These are phyloP conservation scores for Mallotus japonicus DNA, from an alignment of 441 rosid species.

Conservation along the genomic window DNA sequence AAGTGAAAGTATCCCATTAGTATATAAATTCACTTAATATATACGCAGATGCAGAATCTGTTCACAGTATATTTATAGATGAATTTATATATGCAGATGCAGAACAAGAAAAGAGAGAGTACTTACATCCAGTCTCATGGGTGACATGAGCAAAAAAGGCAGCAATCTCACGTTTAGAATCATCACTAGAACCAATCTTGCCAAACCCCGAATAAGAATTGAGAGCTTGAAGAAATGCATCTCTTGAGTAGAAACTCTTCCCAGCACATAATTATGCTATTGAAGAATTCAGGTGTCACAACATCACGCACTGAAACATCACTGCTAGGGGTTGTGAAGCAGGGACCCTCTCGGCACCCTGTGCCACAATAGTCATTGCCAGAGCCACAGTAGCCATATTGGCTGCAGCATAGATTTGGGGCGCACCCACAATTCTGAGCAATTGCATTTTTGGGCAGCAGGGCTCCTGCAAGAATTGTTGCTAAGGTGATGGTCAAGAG, in stretches of 20 bases:
- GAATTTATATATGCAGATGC: too few relatives aligned
- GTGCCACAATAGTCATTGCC: slow-evolving; percentile 29
- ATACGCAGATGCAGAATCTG: too few relatives aligned
- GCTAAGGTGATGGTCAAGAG: not conserved
- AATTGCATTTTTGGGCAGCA: not conserved
- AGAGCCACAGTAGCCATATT: slow-evolving; percentile 37
- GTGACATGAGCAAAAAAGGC: slow-evolving; percentile 51
- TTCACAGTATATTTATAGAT: too few relatives aligned
- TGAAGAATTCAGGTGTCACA: slow-evolving; percentile 31
- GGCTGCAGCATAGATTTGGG: slow-evolving; percentile 34
- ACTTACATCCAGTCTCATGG: slow-evolving; percentile 44
- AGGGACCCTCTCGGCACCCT: slow-evolving; percentile 38
- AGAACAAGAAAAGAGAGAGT: not conserved
- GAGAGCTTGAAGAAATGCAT: slow-evolving; percentile 30
- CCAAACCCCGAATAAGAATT: slow-evolving; percentile 23
- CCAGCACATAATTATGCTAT: slow-evolving; percentile 36
- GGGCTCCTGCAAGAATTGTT: not conserved
- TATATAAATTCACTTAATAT: too few relatives aligned
- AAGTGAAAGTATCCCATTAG: too few relatives aligned
- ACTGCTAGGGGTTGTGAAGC: not conserved
- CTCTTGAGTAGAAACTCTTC: slow-evolving; percentile 33
- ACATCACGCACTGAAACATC: not conserved
- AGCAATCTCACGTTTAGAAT: slow-evolving; percentile 43
- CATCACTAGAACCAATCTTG: slow-evolving; percentile 25
- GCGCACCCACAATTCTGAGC: slow-evolving; percentile 36